Evolutionary conservation across 305 asterid species (phyloP), one percentile per base, ranked within the genome.

Genomic region (Ajuga reptans): DNA sequence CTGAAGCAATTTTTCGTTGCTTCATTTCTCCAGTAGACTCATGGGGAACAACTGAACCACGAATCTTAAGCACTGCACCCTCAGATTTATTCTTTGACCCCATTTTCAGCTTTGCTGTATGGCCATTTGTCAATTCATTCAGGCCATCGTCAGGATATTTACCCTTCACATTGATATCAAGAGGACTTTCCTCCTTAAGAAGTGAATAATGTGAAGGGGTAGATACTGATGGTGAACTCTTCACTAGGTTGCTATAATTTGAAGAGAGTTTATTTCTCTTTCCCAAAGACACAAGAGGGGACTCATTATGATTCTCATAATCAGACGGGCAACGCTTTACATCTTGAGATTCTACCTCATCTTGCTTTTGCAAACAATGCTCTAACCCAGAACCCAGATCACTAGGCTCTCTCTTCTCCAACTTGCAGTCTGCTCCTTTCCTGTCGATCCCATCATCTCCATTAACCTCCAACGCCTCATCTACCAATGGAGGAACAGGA

Each of bases 101-200:
- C 5, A 58, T 57, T 37, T 67, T 66, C 71, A 69, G 76, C 78
- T 75, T 77, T 74, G 75, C 24, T 68, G 73, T 79, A 63, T 68
- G 79, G 56, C 84, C 96, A 75, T 87, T 88, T 79, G 74, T 72
- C 73, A 78, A 53, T 71, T 83, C 83, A 69, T 71, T 80, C 79
- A 58, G 82, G 56, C 67, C 68, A 61, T 53, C 66, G 60, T 75
- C 80, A 73, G 79, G 71, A 64, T 9, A 65, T 63, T 45, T 55
- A 69, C 72, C 75, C 71, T 75, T 78, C 62, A 54, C 80, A 64
- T 67, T 79, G 45, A 49, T 67, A 66, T 69, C 79, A 73, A 41
- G 57, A 41, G 73, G 72, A 57, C 72, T 60, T 67, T 78, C 80
- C 69, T 73, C 77, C 69, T 60, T 66, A 31, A 8, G 51, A 37